Base-by-base conservation (phyloP, 73 alveolate species). In the Tetrahymena elliotti region DNA sequence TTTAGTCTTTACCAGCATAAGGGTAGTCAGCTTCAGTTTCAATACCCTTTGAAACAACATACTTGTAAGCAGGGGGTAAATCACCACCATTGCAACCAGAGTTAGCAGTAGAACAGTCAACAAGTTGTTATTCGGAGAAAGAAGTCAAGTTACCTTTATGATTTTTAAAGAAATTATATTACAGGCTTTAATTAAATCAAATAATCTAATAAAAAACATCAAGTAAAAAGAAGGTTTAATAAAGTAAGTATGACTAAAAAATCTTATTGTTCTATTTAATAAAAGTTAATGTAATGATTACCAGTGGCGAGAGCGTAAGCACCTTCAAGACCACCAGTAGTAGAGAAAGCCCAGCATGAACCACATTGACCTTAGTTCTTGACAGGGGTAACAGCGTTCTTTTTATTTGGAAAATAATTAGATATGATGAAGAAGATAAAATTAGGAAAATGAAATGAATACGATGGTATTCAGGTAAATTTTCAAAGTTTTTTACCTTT, bases 331-430 rank as follows among this genome's bases (percentile, higher is more conserved):
- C 39, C 92, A 18, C 94, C 96, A 35, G 95, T 96, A 0, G 98
- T 92, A 52, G 99, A 83, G 96, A 98, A 98, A 11, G 99, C 98
- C 99, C 99, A 98, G 96, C 99, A 97, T 20, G 98, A 95, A 35
- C 99, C 99, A 41, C 99, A 98, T 33, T 93, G 52, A 38, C 99
- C 99, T 95, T 98, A 97, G 93, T 98, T 97, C 83, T 96, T 95
- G 7, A 98, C 99, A 7, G 97, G 97, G 53, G 96, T 84, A 27
- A 98, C 98, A 7, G 52, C 96, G 10, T 38, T 92, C 39, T 20
- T 40, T n/a, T n/a, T n/a, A n/a, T n/a, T n/a, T n/a, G n/a, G n/a
- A n/a, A n/a, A n/a, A n/a, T n/a, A n/a, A n/a, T n/a, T n/a, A n/a
- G n/a, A n/a, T n/a, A n/a, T n/a, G n/a, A n/a, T n/a, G n/a, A n/a